Evolutionary conservation across 305 asterid genomes (phyloP).

Genomic region (Solanum hybrid): DNA sequence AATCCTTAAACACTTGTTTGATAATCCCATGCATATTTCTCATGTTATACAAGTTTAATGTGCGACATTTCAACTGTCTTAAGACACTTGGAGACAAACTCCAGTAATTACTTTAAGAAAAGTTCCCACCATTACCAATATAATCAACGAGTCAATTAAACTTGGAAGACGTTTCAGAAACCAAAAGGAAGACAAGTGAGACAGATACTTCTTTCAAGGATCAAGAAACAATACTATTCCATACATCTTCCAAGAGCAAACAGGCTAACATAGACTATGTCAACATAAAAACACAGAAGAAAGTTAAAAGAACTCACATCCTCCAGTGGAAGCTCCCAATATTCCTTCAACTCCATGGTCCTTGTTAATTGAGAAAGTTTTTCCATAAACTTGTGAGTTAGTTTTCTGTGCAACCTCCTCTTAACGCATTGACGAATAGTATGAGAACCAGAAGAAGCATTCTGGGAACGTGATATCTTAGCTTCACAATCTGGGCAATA

Average conservation of each 20-base stretch:
- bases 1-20: not conserved
- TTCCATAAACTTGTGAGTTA: slow-evolving; percentile 39
- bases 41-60: not conserved
- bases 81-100: not conserved
- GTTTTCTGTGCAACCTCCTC: slow-evolving; percentile 40
- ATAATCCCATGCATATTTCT: not conserved
- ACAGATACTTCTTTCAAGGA: not conserved
- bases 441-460: slow-evolving; percentile 26
- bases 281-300: slow-evolving; percentile 6
- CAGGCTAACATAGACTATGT: not conserved
- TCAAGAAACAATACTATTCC: not conserved
- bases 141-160: not conserved
- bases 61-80: not conserved
- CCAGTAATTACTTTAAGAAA: not conserved
- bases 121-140: not conserved
- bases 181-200: not conserved
- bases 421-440: slow-evolving; percentile 23
- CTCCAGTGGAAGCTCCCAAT: slow-evolving; percentile 69
- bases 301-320: slow-evolving; percentile 47
- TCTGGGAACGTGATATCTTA: slow-evolving; percentile 33
- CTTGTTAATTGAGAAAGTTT: slow-evolving; percentile 50
- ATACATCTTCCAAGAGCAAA: not conserved
- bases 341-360: slow-evolving; percentile 65
- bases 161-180: not conserved
- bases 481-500: slow-evolving; percentile 88